A percentile compares a stretch with the other conserved stretches of the same genome.
Evolutionary conservation across 192 early-diverging fungal genomes (phyloP).

Genomic region (Backusella luteola): DNA sequence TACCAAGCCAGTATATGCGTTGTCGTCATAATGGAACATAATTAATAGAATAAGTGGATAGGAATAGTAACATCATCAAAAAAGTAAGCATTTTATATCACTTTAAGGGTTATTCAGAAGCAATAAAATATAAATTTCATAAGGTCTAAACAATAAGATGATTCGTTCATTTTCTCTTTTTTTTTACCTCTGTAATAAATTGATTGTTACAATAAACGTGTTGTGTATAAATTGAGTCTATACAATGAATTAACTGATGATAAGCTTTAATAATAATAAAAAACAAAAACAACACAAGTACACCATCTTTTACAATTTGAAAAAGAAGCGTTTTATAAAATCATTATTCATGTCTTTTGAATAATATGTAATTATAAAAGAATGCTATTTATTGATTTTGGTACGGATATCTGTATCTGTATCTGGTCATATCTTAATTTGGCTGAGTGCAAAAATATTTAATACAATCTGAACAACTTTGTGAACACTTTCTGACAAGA

Average conservation of each 20-base stretch:
- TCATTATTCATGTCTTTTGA: too few species aligned
- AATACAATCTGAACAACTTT: background rate
- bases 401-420: background rate
- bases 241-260: background rate
- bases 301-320: too few species aligned
- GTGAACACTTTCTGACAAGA: background rate
- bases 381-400: background rate
- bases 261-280: background rate
- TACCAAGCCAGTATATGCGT: background rate
- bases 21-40: background rate
- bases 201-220: conserved; percentile 7
- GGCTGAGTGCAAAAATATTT: background rate
- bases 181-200: background rate
- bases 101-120: background rate
- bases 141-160: background rate
- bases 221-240: background rate
- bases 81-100: background rate
- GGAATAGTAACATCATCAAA: background rate
- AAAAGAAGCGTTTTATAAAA: too few species aligned
- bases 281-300: background rate
- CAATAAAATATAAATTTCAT: background rate
- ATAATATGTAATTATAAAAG: background rate
- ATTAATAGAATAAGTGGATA: background rate
- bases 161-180: background rate
- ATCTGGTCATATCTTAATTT: background rate